A percentile compares a stretch with the other conserved stretches of the same genome.
These are phyloP conservation scores for fission yeast (Schizosaccharomyces pombe) DNA, from an alignment of 805 yeast species.

Conservation along the genomic window DNA sequence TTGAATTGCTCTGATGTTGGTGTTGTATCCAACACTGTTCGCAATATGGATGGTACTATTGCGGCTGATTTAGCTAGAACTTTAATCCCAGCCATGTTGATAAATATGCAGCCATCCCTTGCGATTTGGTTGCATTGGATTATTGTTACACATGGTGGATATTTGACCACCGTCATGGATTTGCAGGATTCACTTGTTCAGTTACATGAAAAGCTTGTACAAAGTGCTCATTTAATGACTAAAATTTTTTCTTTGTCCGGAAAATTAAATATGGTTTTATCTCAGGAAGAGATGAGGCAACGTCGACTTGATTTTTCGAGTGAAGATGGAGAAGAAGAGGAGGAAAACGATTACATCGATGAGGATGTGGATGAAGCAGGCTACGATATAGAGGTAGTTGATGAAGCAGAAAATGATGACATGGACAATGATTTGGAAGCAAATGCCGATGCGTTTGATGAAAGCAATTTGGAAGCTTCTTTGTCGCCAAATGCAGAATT, in stretches of 20 bases:
- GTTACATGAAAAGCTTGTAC: neutral
- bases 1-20: neutral
- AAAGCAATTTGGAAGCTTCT: neutral
- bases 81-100: neutral
- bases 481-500: neutral
- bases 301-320: neutral
- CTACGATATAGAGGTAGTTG: neutral
- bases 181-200: neutral
- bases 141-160: slow-evolving; percentile 1
- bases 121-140: slow-evolving; percentile 2
- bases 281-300: neutral
- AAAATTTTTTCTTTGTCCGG: neutral
- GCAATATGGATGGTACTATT: neutral
- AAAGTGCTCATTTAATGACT: neutral
- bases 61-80: neutral
- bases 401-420: neutral
- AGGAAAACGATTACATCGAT: neutral
- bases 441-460: neutral
- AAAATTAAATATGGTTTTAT: neutral
- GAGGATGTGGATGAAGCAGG: neutral
- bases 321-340: neutral
- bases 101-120: neutral
- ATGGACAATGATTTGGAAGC: neutral
- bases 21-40: neutral
- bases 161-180: neutral